These are phyloP conservation scores for Rhodosorus marinus DNA, from an alignment of 23 red algal genomes.

Conservation along the genomic window DNA sequence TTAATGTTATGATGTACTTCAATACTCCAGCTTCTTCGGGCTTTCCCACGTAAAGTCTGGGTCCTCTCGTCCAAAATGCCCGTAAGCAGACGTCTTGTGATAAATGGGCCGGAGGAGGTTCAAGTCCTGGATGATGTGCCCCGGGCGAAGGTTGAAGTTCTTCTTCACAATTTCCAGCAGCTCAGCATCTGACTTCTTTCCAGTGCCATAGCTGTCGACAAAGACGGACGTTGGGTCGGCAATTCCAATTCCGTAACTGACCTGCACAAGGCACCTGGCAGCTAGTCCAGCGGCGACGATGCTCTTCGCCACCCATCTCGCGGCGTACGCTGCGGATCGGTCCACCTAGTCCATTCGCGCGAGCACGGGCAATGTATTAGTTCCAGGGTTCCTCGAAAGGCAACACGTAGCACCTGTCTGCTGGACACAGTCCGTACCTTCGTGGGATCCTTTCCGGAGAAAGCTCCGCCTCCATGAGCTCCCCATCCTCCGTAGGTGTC, in stretches of 20 bases:
- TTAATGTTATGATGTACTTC: slow-evolving; percentile 67
- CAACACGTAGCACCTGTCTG: too few relatives aligned
- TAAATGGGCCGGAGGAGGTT: slow-evolving; percentile 92
- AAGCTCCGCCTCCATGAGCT: slow-evolving; percentile 97
- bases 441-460: slow-evolving; percentile 98
- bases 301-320: slow-evolving; percentile 96
- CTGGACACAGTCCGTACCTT: too few relatives aligned
- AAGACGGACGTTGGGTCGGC: slow-evolving; percentile 91
- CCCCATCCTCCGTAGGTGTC: slow-evolving; percentile 99
- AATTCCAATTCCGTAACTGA: slow-evolving; percentile 94
- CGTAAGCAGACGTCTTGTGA: slow-evolving; percentile 84
- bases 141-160: slow-evolving; percentile 98
- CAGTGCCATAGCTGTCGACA: slow-evolving; percentile 93
- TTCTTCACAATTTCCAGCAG: slow-evolving; percentile 87
- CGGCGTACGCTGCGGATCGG: slow-evolving; percentile 85
- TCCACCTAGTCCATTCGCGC: too few relatives aligned
- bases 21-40: slow-evolving; percentile 74
- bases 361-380: too few relatives aligned
- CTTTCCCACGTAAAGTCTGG: slow-evolving; percentile 95
- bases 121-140: slow-evolving; percentile 77
- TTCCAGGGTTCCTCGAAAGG: too few relatives aligned
- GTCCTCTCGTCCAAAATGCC: slow-evolving; percentile 94
- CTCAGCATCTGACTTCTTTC: slow-evolving; percentile 63
- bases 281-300: slow-evolving; percentile 82
- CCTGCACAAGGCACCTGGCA: slow-evolving; percentile 78